Conservation (phyloP, 768 basidiomycete species). For the Artomyces pyxidatus region DNA sequence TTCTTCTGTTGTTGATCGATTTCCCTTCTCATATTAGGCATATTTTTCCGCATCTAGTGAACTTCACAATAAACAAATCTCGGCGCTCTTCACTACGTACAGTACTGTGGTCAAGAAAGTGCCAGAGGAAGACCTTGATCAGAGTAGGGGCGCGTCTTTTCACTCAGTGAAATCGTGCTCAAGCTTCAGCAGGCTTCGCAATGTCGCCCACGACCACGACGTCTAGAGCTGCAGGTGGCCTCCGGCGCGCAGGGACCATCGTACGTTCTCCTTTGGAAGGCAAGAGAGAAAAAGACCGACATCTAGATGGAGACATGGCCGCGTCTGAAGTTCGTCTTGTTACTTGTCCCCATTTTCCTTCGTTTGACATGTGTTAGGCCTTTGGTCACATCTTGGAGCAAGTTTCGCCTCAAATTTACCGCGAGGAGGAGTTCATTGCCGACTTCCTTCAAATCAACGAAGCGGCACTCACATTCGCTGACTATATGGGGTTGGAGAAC, state of each 20-base stretch:
- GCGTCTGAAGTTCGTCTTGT: slow-evolving; percentile 71
- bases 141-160: slow-evolving; percentile 3
- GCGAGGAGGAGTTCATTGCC: slow-evolving; percentile 81
- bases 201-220: slow-evolving; percentile 29
- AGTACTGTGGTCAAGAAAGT: slow-evolving; percentile 54
- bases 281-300: slow-evolving; percentile 47
- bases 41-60: slow-evolving; percentile 87
- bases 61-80: slow-evolving; percentile 76
- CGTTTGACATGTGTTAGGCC: slow-evolving; percentile 37
- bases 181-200: slow-evolving; percentile 21
- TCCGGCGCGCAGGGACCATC: slow-evolving; percentile 78
- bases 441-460: slow-evolving; percentile 93
- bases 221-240: slow-evolving; percentile 45
- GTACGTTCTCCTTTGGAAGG: slow-evolving; percentile 70
- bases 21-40: slow-evolving; percentile 38
- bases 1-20: neutral
- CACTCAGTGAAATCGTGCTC: too few species aligned
- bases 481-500: slow-evolving; percentile 88
- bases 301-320: slow-evolving; percentile 48
- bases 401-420: slow-evolving; percentile 64
- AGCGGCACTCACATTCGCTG: slow-evolving; percentile 83
- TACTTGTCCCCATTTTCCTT: neutral
- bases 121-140: slow-evolving; percentile 68
- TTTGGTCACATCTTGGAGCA: slow-evolving; percentile 70
- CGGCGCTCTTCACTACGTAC: slow-evolving; percentile 55